These are phyloP conservation scores for Arctium minus DNA, from an alignment of 129 eudicot genomes.

Conservation along the genomic window DNA sequence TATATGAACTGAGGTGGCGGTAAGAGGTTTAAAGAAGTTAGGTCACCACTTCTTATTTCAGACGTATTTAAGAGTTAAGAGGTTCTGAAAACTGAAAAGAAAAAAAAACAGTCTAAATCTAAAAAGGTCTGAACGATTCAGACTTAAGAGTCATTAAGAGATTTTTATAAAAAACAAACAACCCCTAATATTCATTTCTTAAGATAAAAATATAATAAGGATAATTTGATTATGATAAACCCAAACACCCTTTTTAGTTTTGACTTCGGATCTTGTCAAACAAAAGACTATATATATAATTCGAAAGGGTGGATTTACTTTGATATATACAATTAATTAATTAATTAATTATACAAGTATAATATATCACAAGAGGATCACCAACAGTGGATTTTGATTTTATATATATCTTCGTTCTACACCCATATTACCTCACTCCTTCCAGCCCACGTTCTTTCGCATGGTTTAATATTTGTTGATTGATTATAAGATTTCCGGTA, in stretches of 20 bases:
- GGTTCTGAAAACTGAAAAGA: too few species aligned
- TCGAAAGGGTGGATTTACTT: background rate
- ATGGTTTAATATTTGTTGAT: background rate
- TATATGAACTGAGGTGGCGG: too few species aligned
- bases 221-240: background rate
- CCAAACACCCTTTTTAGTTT: background rate
- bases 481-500: background rate
- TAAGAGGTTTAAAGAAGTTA: too few species aligned
- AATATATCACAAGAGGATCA: background rate
- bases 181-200: background rate
- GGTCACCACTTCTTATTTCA: too few species aligned
- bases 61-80: too few species aligned
- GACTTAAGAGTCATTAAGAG: too few species aligned
- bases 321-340: background rate
- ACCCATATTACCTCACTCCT: background rate
- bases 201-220: background rate
- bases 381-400: background rate
- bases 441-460: background rate
- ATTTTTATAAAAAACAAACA: too few species aligned
- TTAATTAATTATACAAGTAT: background rate
- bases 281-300: background rate
- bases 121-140: too few species aligned
- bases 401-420: slow-evolving; percentile 16
- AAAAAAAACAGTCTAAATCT: too few species aligned
- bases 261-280: background rate